phyloP scores from a whole-genome alignment of 2,329 filamentous ascomycete genomes.

The Phoma sp. region DNA sequence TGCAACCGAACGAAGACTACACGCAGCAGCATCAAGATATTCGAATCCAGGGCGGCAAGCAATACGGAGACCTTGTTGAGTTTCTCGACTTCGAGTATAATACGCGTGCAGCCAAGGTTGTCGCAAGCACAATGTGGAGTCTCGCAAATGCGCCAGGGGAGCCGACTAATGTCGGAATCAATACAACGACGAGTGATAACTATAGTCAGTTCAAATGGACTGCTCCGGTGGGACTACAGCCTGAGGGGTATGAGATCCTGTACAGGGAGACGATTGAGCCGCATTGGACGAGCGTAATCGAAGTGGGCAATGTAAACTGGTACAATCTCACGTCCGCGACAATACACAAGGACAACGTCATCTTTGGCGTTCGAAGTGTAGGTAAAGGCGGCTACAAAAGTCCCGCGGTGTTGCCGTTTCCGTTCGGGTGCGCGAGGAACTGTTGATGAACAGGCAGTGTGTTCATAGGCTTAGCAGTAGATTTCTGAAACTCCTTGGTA shows the following conservation, averaged over 20 bases:
- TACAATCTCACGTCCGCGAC: constrained; percentile 51
- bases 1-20: constrained; percentile 62
- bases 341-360: constrained; percentile 61
- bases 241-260: constrained; percentile 60
- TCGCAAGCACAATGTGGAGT: constrained; percentile 59
- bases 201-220: constrained; percentile 57
- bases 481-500: too few species aligned
- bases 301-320: constrained; percentile 53
- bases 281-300: constrained; percentile 55
- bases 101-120: constrained; percentile 60
- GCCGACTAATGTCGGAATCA: constrained; percentile 55
- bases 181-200: constrained; percentile 53
- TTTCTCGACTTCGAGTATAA: constrained; percentile 62
- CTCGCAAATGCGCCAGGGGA: constrained; percentile 58
- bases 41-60: constrained; percentile 53
- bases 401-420: constrained; percentile 52
- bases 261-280: constrained; percentile 58
- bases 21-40: constrained; percentile 63
- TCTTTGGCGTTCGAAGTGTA: constrained; percentile 60
- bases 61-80: constrained; percentile 60
- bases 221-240: constrained; percentile 46
- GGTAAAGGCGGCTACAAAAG: constrained; percentile 56
- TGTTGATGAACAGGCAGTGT: constrained; percentile 6
- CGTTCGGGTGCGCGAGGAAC: constrained; percentile 31
- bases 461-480: too few species aligned